Base-by-base conservation (phyloP, 2,329 filamentous ascomycete species). In the Trichophaea hybrida region DNA sequence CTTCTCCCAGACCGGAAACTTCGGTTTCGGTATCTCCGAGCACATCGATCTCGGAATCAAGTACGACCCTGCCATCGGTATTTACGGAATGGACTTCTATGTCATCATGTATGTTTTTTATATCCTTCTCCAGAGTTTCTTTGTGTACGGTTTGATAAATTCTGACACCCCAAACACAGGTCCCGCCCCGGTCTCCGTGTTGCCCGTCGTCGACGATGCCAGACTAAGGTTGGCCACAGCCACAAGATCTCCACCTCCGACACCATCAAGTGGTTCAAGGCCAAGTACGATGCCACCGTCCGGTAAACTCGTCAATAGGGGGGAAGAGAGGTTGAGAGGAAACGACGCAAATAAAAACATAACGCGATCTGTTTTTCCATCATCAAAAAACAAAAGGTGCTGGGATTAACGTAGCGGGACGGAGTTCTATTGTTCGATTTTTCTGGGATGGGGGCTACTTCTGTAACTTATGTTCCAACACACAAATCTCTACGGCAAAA, bases 51-150 rank as follows among this genome's bases (percentile, higher is more conserved):
- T 98, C 73, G 93, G 93, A 74, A 98, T 98, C 88, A 98, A 98
- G 85, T 96, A 96, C 81, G 90, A 96, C 80, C 90, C 90, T 68
- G 86, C 82, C 68, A 96, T 96, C 71, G 90, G 90, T 84, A 96
- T 96, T 77, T 96, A 95, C 82, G 90, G 93, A 76, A 98, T 98
- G 93, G 93, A 98, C 80, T 98, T 98, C 80, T 98, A 96, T 86
- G 90, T 85, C 87, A 97, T 91, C 88, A 98, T 98, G 93, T 83
- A 72, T 77, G 80, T 80, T 50, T 50, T 34, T 24, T 24, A 24
- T 24, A 24, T 24, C 24, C 24, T 24, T 24, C 24, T 24, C 31
- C 24, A 13, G 51, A 3, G 12, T 55, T 24, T n/a, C 34, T 24
- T 13, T 5, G 13, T 13, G 13, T 40, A n/a, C 33, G 7, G 50